Evolutionary conservation across 192 early-diverging fungal genomes (phyloP), one percentile per base, ranked within the genome.

Genomic region (Coemansia guatemalensis): DNA sequence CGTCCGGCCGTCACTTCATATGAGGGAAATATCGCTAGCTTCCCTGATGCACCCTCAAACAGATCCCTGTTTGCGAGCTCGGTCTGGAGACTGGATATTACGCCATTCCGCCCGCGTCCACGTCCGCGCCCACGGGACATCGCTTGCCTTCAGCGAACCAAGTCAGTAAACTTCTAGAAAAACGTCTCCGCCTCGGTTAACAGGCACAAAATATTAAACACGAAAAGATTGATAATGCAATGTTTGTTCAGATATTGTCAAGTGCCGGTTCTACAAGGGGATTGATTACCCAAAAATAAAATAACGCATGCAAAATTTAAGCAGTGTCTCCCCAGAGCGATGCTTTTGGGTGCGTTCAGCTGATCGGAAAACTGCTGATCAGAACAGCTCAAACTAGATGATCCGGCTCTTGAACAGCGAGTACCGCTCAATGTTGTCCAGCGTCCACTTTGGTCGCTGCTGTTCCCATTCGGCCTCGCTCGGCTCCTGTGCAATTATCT

Each of bases 391-490:
- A 47, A 23, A 39, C 68, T 50, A 96, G 20, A 91, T 92, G 53
- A 96, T 93, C 0, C 93, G 87, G 68, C 90, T 94, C 74, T 92
- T 95, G 62, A 93, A 92, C 82, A 98, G 83, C 35, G 88, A 86
- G 75, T 92, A 98, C 18, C 96, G 86, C 68, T 96, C 93, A 51
- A 98, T 89, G 39, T 85, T 90, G 60, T 96, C 93, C 58, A 98
- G 73, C 9, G 87, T 88, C 51, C 87, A 74, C 56, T 84, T 82
- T 9, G 83, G 74, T 29, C 83, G 81, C 54, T 82, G 67, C 41
- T 87, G 81, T 48, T 82, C 76, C 80, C 74, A 82, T 53, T 82
- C 80, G 8, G 49, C 56, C 60, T 76, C 71, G 53, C 64, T 68
- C 29, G 39, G 55, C 35, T 75, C 71, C 17, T 68, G 75, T 51